Evolutionary conservation across 345 rosid genomes (phyloP).

Genomic region (Arabidopsis suecica): DNA sequence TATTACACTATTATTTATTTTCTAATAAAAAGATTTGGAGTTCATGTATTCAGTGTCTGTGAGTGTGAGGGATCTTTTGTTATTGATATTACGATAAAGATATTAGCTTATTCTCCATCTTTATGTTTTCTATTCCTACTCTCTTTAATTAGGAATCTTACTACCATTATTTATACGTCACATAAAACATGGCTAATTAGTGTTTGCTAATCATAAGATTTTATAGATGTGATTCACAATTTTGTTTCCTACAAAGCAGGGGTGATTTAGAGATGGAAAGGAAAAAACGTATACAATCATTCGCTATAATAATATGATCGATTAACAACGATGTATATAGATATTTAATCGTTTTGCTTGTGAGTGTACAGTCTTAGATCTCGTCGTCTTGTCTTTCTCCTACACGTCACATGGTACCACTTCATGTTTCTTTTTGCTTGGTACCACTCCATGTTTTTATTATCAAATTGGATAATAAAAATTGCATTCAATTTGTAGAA

Average conservation of each 20-base stretch:
- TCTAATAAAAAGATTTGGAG: background rate
- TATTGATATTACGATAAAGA: background rate
- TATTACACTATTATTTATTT: background rate
- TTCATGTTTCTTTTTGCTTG: conserved; percentile 26
- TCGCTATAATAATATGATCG: background rate
- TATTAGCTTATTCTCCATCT: background rate
- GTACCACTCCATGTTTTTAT: conserved; percentile 25
- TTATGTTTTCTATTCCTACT: background rate
- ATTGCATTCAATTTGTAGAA: conserved; percentile 9
- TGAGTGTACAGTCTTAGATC: conserved; percentile 15
- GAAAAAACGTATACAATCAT: background rate
- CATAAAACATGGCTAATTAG: background rate
- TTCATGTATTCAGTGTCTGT: conserved; percentile 7
- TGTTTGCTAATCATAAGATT: conserved; percentile 10
- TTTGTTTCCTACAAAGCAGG: background rate
- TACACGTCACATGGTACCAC: conserved; percentile 37
- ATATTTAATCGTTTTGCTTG: conserved; percentile 22
- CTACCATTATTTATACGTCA: background rate
- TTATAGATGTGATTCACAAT: background rate
- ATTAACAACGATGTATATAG: conserved; percentile 6
- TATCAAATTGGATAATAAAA: background rate
- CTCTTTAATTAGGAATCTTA: background rate
- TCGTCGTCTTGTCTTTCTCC: conserved; percentile 35
- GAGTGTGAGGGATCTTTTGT: background rate
- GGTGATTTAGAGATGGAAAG: background rate